phyloP scores from a whole-genome alignment of 441 rosid species.

The Bocquillonia castaneifolia region DNA sequence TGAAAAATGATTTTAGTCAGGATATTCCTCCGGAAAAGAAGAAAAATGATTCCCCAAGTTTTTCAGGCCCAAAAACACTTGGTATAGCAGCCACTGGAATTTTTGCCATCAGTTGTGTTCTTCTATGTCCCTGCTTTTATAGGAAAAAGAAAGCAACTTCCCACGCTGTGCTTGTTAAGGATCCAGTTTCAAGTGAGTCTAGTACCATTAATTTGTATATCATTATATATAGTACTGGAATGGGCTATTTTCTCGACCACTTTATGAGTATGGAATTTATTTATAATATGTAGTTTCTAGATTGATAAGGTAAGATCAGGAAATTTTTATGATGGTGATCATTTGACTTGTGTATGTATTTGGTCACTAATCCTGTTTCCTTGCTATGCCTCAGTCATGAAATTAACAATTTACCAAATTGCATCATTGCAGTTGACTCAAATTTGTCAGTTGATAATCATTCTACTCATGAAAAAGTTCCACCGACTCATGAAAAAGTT shows the following conservation, averaged over 20 bases:
- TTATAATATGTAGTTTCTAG: conserved; percentile 6
- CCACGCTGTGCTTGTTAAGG: conserved; percentile 55
- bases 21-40: conserved; percentile 14
- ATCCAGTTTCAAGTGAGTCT: conserved; percentile 56
- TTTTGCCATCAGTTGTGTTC: conserved; percentile 44
- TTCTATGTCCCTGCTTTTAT: conserved; percentile 64
- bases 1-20: conserved; percentile 33
- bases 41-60: conserved; percentile 22
- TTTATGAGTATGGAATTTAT: neutral
- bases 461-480: conserved; percentile 57
- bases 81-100: conserved; percentile 54
- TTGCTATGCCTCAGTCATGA: conserved; percentile 6
- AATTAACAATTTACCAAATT: conserved; percentile 19
- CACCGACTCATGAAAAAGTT: conserved; percentile 64
- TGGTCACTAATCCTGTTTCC: neutral
- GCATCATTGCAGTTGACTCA: conserved; percentile 58
- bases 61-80: conserved; percentile 25
- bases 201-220: conserved; percentile 5
- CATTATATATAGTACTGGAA: neutral
- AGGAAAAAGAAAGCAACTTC: conserved; percentile 59
- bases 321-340: neutral
- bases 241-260: neutral
- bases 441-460: conserved; percentile 43
- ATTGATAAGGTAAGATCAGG: conserved; percentile 1
- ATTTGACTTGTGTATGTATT: neutral